These are phyloP conservation scores for Colletotrichum melonis DNA, from an alignment of 2,329 filamentous ascomycete species.

Conservation along the genomic window DNA sequence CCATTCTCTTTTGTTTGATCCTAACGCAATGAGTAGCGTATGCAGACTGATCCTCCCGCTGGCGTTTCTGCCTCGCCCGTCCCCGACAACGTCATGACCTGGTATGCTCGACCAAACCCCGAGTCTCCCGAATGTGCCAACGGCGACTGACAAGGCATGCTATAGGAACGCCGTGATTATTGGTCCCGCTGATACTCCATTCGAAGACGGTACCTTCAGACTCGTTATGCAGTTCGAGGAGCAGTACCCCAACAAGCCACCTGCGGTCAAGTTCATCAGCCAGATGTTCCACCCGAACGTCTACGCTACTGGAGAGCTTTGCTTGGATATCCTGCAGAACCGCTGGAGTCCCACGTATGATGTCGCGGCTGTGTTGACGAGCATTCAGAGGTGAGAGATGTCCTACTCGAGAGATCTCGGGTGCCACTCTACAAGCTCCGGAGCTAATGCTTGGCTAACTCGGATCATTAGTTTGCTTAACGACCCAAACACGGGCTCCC, in stretches of 20 bases:
- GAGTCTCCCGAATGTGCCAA: background rate
- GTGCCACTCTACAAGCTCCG: no score
- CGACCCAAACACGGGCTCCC: conserved; percentile 98
- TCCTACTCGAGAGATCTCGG: background rate
- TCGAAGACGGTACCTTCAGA: conserved; percentile 97
- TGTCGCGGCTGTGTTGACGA: conserved; percentile 95
- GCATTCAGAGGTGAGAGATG: conserved; percentile 85
- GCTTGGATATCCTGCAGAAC: conserved; percentile 96
- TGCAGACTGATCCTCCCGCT: conserved; percentile 98
- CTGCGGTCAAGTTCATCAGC: conserved; percentile 97
- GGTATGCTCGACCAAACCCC: conserved; percentile 64
- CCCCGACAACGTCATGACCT: conserved; percentile 97
- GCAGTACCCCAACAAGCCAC: conserved; percentile 98
- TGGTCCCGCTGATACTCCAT: conserved; percentile 94
- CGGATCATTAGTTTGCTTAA: conserved; percentile 80
- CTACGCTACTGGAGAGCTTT: conserved; percentile 95
- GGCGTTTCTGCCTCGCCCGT: conserved; percentile 97
- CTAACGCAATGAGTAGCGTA: conserved; percentile 72
- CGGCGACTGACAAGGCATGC: conserved; percentile 21
- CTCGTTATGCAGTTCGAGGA: conserved; percentile 99
- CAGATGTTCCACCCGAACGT: conserved; percentile 99
- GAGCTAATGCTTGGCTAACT: background rate
- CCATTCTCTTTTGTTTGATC: background rate
- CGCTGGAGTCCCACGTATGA: conserved; percentile 99
- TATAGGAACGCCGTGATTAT: conserved; percentile 98